phyloP scores from a whole-genome alignment of 768 basidiomycete genomes.

The Mycena capillaripes region DNA sequence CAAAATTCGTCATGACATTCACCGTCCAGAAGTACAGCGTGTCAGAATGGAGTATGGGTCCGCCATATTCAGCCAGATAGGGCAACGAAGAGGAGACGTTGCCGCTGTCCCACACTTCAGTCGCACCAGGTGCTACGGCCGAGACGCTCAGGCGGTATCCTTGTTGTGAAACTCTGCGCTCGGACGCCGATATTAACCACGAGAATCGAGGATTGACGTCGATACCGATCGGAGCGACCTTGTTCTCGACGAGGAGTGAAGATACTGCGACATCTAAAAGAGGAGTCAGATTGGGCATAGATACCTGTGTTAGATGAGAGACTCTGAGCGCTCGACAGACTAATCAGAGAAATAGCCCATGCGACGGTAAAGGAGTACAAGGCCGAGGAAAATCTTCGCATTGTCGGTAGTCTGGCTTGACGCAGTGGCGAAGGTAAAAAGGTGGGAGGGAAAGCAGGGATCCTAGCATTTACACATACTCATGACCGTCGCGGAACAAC shows the following conservation, averaged over 20 bases:
- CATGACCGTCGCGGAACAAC: too few species aligned
- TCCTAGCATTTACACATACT: too few species aligned
- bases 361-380: too few species aligned
- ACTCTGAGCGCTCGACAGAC: too few species aligned
- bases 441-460: too few species aligned
- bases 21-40: conserved; percentile 45
- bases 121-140: conserved; percentile 25
- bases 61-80: conserved; percentile 43
- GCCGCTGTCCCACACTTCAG: conserved; percentile 44
- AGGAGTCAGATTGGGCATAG: too few species aligned
- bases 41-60: conserved; percentile 40
- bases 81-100: conserved; percentile 36
- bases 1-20: conserved; percentile 37
- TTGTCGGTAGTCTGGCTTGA: too few species aligned
- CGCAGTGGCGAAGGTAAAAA: too few species aligned
- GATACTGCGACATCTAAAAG: conserved; percentile 1
- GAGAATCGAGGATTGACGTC: conserved; percentile 45
- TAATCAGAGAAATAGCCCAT: too few species aligned
- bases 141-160: conserved; percentile 44
- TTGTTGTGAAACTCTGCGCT: conserved; percentile 35
- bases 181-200: conserved; percentile 40
- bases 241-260: conserved; percentile 42
- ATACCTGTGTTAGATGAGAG: too few species aligned
- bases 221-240: conserved; percentile 41
- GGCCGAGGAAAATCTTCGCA: too few species aligned